phyloP scores from a whole-genome alignment of 176 grass and related monocot genomes.

The Triticum aestivum region IWGSC_CS_RefSeq_v2.1 NC_057805.1:169412261-169412760 shows the following conservation, averaged over 20 bases:
- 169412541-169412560: conserved; percentile 6
- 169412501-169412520: conserved; percentile 75
- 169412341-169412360: neutral
- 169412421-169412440: conserved; percentile 37
- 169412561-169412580: conserved; percentile 61
- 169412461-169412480: conserved; percentile 4
- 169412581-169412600: conserved; percentile 82
- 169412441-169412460: conserved; percentile 44
- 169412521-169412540: conserved; percentile 58
- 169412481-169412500: conserved; percentile 7
- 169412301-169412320: conserved; percentile 13
- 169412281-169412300: neutral
- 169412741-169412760: conserved; percentile 61
- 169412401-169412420: neutral
- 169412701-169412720: conserved; percentile 61
- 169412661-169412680: conserved; percentile 64
- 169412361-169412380: conserved; percentile 18
- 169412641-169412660: conserved; percentile 72
- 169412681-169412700: conserved; percentile 69
- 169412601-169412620: conserved; percentile 59
- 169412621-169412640: conserved; percentile 58
- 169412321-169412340: conserved; percentile 23
- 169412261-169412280: neutral
- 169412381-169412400: conserved; percentile 1
- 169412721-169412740: conserved; percentile 48